phyloP scores from a whole-genome alignment of 495 filamentous ascomycete species.

The Aspergillus asperescens region DNA sequence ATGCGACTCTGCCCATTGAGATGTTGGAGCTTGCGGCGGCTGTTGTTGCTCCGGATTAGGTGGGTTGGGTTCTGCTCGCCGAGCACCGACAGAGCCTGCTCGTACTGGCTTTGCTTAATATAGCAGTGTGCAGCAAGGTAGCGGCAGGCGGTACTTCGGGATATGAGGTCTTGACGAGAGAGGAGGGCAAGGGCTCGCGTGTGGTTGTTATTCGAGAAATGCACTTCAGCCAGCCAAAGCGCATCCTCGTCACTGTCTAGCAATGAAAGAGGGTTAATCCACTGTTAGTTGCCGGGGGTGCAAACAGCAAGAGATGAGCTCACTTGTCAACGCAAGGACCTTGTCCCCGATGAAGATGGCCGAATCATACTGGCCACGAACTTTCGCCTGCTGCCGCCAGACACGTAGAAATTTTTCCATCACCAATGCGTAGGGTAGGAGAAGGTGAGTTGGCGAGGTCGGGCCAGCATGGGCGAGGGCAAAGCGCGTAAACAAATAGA shows the following conservation, averaged over 20 bases:
- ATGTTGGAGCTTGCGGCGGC: slow-evolving; percentile 55
- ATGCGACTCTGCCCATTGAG: slow-evolving; percentile 47
- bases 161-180: slow-evolving; percentile 74
- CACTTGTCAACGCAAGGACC: slow-evolving; percentile 87
- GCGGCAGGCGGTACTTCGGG: slow-evolving; percentile 74
- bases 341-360: slow-evolving; percentile 98
- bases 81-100: slow-evolving; percentile 80
- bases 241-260: slow-evolving; percentile 84
- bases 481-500: slow-evolving; percentile 9
- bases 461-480: slow-evolving; percentile 5
- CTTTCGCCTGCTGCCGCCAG: slow-evolving; percentile 89
- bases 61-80: slow-evolving; percentile 91
- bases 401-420: slow-evolving; percentile 91
- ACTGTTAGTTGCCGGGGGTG: not conserved
- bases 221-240: slow-evolving; percentile 89
- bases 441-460: not conserved
- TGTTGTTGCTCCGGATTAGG: slow-evolving; percentile 64
- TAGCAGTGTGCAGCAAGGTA: slow-evolving; percentile 92
- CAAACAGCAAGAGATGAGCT: slow-evolving; percentile 20
- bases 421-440: slow-evolving; percentile 12
- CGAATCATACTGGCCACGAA: slow-evolving; percentile 90
- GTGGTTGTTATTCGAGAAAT: slow-evolving; percentile 91
- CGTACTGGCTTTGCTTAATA: slow-evolving; percentile 82
- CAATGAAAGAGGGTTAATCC: slow-evolving; percentile 9
- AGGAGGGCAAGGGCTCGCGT: slow-evolving; percentile 82